Conservation (phyloP, 257 asterid species). For the Lithospermum erythrorhizon region DNA sequence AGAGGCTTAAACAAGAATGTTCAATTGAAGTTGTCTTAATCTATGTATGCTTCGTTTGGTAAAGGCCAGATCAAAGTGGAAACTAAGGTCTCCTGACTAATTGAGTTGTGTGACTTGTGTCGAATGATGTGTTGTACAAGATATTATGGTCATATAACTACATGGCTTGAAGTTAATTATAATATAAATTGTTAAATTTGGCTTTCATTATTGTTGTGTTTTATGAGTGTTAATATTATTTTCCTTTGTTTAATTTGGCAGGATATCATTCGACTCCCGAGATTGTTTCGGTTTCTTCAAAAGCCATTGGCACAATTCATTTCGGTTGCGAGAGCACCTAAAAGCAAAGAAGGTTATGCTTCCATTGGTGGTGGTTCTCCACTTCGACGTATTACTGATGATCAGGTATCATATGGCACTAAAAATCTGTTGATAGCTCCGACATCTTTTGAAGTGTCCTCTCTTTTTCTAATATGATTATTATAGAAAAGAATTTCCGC, state of each 20-base stretch:
- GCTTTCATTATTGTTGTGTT: not conserved
- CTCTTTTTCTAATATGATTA: no score
- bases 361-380: constrained; percentile 99
- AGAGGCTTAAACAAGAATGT: no score
- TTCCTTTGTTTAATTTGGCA: constrained; percentile 17
- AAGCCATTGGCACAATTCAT: constrained; percentile 93
- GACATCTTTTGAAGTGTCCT: not conserved
- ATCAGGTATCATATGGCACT: constrained; percentile 47
- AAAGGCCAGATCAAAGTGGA: not conserved
- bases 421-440: constrained; percentile 1
- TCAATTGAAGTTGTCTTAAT: no score
- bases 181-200: no score
- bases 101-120: no score
- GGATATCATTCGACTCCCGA: constrained; percentile 97
- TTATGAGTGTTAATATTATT: not conserved
- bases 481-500: no score
- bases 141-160: not conserved
- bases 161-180: no score
- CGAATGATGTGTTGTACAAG: not conserved
- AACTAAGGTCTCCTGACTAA: no score
- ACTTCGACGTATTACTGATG: constrained; percentile 93
- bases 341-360: constrained; percentile 99
- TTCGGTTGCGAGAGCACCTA: constrained; percentile 87
- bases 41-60: not conserved
- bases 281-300: constrained; percentile 85